Conservation (phyloP, 768 basidiomycete genomes). For the Rhizopogon rudus region DNA sequence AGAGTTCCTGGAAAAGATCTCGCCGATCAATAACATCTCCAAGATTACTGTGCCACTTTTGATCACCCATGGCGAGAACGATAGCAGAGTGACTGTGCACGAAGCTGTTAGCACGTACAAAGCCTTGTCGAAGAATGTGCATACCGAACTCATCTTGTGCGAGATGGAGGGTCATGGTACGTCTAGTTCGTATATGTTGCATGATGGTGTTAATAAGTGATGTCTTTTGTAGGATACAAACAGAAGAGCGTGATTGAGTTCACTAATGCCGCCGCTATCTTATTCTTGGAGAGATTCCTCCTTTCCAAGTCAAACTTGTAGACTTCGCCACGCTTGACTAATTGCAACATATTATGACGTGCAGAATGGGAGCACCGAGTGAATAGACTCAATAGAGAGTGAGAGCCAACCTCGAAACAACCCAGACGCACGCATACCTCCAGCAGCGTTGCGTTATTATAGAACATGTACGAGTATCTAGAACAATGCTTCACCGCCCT, state of each 20-base stretch:
- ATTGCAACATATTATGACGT: not conserved
- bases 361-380: too few relatives aligned
- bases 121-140: constrained; percentile 23
- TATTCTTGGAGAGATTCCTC: constrained; percentile 33
- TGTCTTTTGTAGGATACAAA: constrained; percentile 29
- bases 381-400: too few relatives aligned
- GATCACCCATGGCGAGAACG: constrained; percentile 39
- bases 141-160: constrained; percentile 33
- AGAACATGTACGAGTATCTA: too few relatives aligned
- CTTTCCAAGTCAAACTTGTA: constrained; percentile 11
- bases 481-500: too few relatives aligned
- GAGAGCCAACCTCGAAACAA: too few relatives aligned
- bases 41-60: constrained; percentile 32
- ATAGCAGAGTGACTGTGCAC: constrained; percentile 34
- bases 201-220: constrained; percentile 1
- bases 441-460: too few relatives aligned
- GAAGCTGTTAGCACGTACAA: constrained; percentile 35
- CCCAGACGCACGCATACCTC: too few relatives aligned
- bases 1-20: constrained; percentile 33
- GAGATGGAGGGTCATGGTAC: constrained; percentile 39
- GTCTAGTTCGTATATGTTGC: constrained; percentile 3
- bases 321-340: not conserved
- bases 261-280: constrained; percentile 33
- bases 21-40: constrained; percentile 33
- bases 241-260: constrained; percentile 41